Evolutionary conservation across 805 yeast genomes (phyloP).

Genomic region (Yamadazyma takamatsuzukensis): DNA sequence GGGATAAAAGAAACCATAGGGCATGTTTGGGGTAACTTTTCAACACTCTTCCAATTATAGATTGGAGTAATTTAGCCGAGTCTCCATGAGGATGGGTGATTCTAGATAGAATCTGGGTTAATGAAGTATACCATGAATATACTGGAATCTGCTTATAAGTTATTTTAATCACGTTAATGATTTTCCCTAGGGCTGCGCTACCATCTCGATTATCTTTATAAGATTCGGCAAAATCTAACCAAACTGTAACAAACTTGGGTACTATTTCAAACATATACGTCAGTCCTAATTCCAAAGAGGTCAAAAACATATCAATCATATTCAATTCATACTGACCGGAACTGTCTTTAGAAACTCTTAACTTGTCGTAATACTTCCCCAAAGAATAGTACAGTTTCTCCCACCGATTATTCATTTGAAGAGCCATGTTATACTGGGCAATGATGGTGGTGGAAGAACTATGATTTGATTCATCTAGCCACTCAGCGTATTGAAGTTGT

Average conservation of each 20-base stretch:
- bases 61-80: conserved; percentile 52
- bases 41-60: conserved; percentile 57
- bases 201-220: conserved; percentile 23
- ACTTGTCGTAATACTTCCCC: conserved; percentile 75
- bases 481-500: conserved; percentile 77
- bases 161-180: conserved; percentile 46
- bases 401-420: conserved; percentile 53
- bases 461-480: conserved; percentile 86
- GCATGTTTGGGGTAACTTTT: conserved; percentile 74
- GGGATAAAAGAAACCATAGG: conserved; percentile 79
- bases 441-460: conserved; percentile 72
- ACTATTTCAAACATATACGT: conserved; percentile 74
- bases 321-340: conserved; percentile 51
- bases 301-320: conserved; percentile 53
- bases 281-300: conserved; percentile 59
- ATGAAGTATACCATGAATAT: conserved; percentile 71
- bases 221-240: conserved; percentile 72
- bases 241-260: conserved; percentile 84
- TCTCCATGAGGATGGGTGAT: conserved; percentile 58
- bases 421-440: conserved; percentile 61
- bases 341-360: conserved; percentile 62
- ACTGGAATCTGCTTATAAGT: conserved; percentile 45
- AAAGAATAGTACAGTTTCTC: conserved; percentile 78
- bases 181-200: conserved; percentile 38
- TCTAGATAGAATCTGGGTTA: conserved; percentile 83